Base-by-base conservation (phyloP, 306 rosid genomes). In the Prunus kanzakura region DNA sequence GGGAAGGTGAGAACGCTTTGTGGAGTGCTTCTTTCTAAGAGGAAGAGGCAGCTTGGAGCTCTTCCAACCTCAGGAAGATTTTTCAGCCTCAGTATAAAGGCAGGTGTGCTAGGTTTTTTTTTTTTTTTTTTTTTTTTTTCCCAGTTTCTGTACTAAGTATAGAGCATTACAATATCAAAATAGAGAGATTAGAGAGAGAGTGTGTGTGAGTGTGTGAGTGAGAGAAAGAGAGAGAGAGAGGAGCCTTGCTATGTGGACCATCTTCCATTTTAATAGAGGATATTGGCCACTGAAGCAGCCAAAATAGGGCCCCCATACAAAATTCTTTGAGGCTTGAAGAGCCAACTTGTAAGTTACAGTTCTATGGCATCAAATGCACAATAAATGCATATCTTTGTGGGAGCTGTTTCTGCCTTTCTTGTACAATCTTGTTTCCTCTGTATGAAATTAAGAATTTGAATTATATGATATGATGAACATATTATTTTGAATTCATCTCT, bases 11-110 rank as follows among this genome's bases (percentile, higher is more conserved):
- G 73, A 89, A 88, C 35, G 89, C 91, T 70, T 82, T 96, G 67
- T 96, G 99, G 99, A 89, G 91, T 78, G 92, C 97, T 74, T 69
- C 97, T 69, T 92, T 95, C 87, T 88, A 78, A 82, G 82, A 84
- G 8, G 41, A 35, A 35, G 41, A 35, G 61, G 72, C 41, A 41
- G 78, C 27, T 43, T 25, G 77, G 57, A 54, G 75, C 81, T 82
- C 96, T 90, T 90, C 95, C 96, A 27, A 88, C 61, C 96, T 88
- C 89, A 2, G 90, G 98, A 92, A 82, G 74, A 63, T 15, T 74
- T 73, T 73, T 41, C 58, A 76, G 80, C 60, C 32, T 73, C 27
- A 55, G 77, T 75, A 70, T 60, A 64, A 61, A 68, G 76, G 38
- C 74, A 79, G 77, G 78, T 76, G 82, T 57, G 79, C 77, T 65